Evolutionary conservation across 129 eudicot species (phyloP), one percentile per base, ranked within the genome.

Genomic region (Pittosporum tobira): DNA sequence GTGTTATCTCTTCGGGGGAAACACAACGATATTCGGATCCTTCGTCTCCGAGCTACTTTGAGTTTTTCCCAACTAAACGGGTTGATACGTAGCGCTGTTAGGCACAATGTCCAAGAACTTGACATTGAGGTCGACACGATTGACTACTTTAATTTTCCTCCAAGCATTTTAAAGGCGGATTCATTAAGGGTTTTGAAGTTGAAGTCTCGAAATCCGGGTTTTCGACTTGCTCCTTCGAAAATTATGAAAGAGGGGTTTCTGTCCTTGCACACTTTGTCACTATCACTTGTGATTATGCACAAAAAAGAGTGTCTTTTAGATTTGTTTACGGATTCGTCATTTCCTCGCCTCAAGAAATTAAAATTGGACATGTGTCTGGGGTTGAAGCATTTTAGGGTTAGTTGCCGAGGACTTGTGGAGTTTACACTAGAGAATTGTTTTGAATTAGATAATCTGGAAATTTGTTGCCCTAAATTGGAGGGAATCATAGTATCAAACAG

Each of bases 121-220:
- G 96, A 87, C 47, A 65, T 87, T 5, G 75, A 73, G 51, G 83
- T 83, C 20, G 42, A 68, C 11, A 87, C 88, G 2, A 60, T 71
- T 45, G 96, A 83, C 30, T 72, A 62, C 37, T 80, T 87, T 52
- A 87, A 83, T 52, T 77, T 87, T 25, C 93, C 96, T 0, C 67
- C 88, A 30, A 63, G 85, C 62, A 51, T 80, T 12, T 52, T 68
- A 0, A 63, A 10, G 1, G 52, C 79, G 48, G 66, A 65, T 21
- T 65, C 73, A 1, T 52, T 87, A 21, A 69, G 73, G 67, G 77
- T 68, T 57, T 63, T 83, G 40, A 71, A 75, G 54, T 52, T 87
- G 27, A 80, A 51, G 64, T 78, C 88, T 15, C 42, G 46, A 11
- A 27, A 36, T 37, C 78, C 79, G 1, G 85, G 88, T 2, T 77